phyloP scores from a whole-genome alignment of 306 rosid species.

The Fragaria ananassa region DNA sequence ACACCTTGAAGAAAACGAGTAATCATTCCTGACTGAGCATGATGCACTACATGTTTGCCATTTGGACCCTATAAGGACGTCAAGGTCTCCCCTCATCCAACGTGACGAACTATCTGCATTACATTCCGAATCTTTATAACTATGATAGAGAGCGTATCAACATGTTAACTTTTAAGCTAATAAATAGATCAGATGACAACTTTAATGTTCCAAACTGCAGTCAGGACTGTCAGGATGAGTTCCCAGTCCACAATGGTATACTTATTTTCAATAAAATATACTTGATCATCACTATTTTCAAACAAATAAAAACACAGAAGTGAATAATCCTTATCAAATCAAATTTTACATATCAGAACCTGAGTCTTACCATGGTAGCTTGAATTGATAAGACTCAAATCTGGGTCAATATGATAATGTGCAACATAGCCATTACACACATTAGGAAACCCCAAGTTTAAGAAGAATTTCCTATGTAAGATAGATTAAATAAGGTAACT shows the following conservation, averaged over 20 bases:
- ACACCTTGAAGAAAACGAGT: not conserved
- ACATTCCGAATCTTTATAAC: not conserved
- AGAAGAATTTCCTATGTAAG: not conserved
- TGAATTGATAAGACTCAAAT: not conserved
- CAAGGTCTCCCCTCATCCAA: not conserved
- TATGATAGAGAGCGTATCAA: no score
- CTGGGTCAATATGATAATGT: not conserved
- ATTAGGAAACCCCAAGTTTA: not conserved
- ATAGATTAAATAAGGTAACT: not conserved
- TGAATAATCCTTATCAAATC: not conserved
- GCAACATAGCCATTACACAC: not conserved
- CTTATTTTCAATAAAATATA: not conserved
- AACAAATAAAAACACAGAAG: not conserved
- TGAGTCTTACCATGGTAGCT: not conserved
- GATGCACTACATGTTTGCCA: not conserved
- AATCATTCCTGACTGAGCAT: not conserved
- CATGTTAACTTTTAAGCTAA: not conserved
- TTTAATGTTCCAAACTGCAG: not conserved
- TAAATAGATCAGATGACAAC: not conserved
- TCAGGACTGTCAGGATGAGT: not conserved
- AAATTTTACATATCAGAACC: not conserved
- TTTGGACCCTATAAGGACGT: not conserved
- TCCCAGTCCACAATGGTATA: not conserved
- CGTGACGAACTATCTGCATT: not conserved
- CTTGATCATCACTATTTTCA: not conserved